These are phyloP conservation scores for Berkeleyomyces rouxiae DNA, from an alignment of 2,329 filamentous ascomycete species.

Conservation along the genomic window DNA sequence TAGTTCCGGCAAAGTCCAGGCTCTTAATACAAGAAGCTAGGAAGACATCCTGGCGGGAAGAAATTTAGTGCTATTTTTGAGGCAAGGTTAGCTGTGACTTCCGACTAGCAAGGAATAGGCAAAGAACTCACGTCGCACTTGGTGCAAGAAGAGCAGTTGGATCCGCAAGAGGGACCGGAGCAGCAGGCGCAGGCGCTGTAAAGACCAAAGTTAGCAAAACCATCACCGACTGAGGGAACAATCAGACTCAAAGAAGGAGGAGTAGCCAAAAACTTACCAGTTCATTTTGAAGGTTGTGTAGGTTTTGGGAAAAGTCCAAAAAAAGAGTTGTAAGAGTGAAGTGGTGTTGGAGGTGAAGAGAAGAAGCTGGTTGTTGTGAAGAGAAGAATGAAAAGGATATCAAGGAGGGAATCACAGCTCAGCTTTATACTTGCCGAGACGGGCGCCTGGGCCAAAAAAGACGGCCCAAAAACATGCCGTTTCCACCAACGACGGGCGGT, in stretches of 20 bases:
- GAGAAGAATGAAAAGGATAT: neutral
- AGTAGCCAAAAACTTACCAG: slow-evolving; percentile 5
- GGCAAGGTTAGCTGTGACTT: neutral
- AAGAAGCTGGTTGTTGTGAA: neutral
- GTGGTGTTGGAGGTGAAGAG: neutral
- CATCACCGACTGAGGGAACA: neutral
- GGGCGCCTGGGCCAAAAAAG: neutral
- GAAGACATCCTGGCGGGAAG: neutral
- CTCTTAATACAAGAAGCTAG: neutral
- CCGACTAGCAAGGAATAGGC: neutral
- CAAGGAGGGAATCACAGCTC: neutral
- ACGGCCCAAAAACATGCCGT: neutral
- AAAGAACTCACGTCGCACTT: slow-evolving; percentile 4
- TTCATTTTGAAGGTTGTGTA: slow-evolving; percentile 12
- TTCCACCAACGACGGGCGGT: neutral
- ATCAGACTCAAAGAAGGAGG: neutral
- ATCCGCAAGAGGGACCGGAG: slow-evolving; percentile 2
- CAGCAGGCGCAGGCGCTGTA: slow-evolving; percentile 13
- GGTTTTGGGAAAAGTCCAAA: neutral
- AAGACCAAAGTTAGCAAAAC: neutral
- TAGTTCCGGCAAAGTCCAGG: neutral
- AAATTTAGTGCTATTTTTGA: neutral
- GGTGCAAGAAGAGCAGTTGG: slow-evolving; percentile 5
- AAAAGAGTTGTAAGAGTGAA: slow-evolving; percentile 3
- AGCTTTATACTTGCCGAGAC: slow-evolving; percentile 4